Percentiles rank a stretch among this genome's conserved stretches.
These are phyloP conservation scores for Lactarius sp. DNA, from an alignment of 768 basidiomycete genomes.

Conservation along the genomic window DNA sequence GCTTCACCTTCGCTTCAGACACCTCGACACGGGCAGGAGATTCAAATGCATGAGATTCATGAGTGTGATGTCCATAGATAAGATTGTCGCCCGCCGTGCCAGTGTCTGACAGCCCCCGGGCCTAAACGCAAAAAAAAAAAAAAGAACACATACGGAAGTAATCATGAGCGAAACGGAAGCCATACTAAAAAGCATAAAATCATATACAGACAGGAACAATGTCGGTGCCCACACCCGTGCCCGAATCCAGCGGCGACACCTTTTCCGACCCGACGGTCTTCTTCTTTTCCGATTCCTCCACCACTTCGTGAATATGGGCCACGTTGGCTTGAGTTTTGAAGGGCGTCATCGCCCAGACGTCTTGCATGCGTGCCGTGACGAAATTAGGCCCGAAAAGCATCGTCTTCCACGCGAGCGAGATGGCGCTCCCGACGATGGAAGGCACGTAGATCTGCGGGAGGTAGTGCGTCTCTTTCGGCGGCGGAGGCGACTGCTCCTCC, in stretches of 20 bases:
- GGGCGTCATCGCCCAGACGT: slow-evolving; percentile 31
- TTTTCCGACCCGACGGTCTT: slow-evolving; percentile 22
- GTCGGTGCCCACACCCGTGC: slow-evolving; percentile 28
- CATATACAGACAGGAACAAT: slow-evolving; percentile 48
- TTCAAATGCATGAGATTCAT: slow-evolving; percentile 36
- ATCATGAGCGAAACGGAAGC: slow-evolving; percentile 21
- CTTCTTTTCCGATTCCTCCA: slow-evolving; percentile 14
- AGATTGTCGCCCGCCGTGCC: slow-evolving; percentile 12
- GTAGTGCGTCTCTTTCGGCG: slow-evolving; percentile 26
- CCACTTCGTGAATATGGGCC: slow-evolving; percentile 15
- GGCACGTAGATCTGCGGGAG: slow-evolving; percentile 29
- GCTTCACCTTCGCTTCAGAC: background rate
- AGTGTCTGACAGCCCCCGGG: slow-evolving; percentile 10
- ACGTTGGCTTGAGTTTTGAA: slow-evolving; percentile 17
- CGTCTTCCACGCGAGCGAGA: slow-evolving; percentile 32
- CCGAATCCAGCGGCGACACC: slow-evolving; percentile 16
- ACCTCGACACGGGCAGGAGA: background rate
- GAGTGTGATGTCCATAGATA: slow-evolving; percentile 35
- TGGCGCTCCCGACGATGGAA: slow-evolving; percentile 28
- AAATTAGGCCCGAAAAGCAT: slow-evolving; percentile 33
- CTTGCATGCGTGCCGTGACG: slow-evolving; percentile 33
- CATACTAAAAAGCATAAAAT: slow-evolving; percentile 33
- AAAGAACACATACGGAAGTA: background rate
- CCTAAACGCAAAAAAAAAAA: slow-evolving; percentile 8
- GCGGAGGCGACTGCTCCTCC: slow-evolving; percentile 17